A percentile compares a stretch with the other conserved stretches of the same genome.
These are phyloP conservation scores for Ilex paraguariensis DNA, from an alignment of 305 asterid genomes.

Conservation along the genomic window DNA sequence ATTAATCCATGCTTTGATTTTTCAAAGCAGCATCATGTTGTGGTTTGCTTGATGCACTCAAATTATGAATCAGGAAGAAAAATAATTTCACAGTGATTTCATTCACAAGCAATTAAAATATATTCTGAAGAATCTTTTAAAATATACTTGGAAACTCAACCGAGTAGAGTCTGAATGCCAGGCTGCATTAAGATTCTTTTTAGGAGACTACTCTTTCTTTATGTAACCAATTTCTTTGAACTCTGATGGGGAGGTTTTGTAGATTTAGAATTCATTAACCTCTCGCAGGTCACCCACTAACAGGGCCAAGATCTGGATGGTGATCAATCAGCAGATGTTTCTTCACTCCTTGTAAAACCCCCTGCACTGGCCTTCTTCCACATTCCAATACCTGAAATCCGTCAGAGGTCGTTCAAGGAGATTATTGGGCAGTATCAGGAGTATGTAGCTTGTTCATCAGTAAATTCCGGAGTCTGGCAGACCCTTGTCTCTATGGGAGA, in stretches of 20 bases:
- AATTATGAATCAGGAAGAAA: no score
- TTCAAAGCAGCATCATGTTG: no score
- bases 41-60: no score
- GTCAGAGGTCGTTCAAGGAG: slow-evolving; percentile 53
- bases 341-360: slow-evolving; percentile 8
- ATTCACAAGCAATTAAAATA: no score
- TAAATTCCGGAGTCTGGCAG: slow-evolving; percentile 67
- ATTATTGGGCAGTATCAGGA: slow-evolving; percentile 57
- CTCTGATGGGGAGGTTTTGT: slow-evolving; percentile 8
- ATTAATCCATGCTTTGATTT: neutral
- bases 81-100: no score
- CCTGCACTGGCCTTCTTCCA: slow-evolving; percentile 88
- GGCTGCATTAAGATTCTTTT: no score
- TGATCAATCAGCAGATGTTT: slow-evolving; percentile 9
- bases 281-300: slow-evolving; percentile 43
- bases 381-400: slow-evolving; percentile 91
- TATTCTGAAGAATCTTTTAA: no score
- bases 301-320: slow-evolving; percentile 44
- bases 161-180: no score
- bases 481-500: slow-evolving; percentile 60
- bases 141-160: no score
- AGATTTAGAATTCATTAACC: slow-evolving; percentile 38
- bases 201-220: neutral
- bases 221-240: neutral
- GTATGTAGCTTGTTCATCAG: slow-evolving; percentile 60